Evolutionary conservation across 1,284 basidiomycete species (phyloP), one percentile per base, ranked within the genome.

Genomic region (Gomphus sp.): DNA sequence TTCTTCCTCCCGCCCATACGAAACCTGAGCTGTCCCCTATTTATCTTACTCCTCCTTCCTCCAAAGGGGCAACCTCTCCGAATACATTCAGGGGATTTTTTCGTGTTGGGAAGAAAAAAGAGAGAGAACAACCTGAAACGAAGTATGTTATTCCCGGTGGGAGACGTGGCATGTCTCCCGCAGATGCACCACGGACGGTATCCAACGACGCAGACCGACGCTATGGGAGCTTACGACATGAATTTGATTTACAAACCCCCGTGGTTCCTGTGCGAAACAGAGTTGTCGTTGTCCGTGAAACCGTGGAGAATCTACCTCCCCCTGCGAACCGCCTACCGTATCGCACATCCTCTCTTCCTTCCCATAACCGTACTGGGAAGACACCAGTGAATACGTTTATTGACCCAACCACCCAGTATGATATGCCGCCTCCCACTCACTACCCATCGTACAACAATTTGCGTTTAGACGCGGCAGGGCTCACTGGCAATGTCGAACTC

Each of bases 351-450:
- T 52, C 59, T 28, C 44, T 61, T 10, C 52, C 47, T 8, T 50
- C 53, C 39, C 47, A 47, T 22, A 9, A 22, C 16, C 39, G 33
- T 25, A 14, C 36, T 31, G 4, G 56, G 51, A 55, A 36, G 37
- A 58, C 62, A 31, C 37, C 51, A 41, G 57, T 53, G n/a, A 18
- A 10, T 66, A 76, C 80, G 63, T 75, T 87, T 55, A 82, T 91
- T 63, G 89, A 91, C 71, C 89, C 89, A 9, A 91, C 89, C 33
- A 89, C 91, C 66, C 79, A 78, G 33, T 87, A 90, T 44, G 87
- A 91, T 66, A 66, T 89, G 28, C 87, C 87, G 0, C 81, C 76
- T 6, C 82, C 81, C 4, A 79, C 80, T 34, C 76, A 74, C 51
- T 88, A 85, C 66, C 84, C 84, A 1, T 87, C 81, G 16, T 65